Evolutionary conservation across 352 stramenopile genomes (phyloP), one percentile per base, ranked within the genome.

Genomic region (Globisporangium megalacanthum): DNA sequence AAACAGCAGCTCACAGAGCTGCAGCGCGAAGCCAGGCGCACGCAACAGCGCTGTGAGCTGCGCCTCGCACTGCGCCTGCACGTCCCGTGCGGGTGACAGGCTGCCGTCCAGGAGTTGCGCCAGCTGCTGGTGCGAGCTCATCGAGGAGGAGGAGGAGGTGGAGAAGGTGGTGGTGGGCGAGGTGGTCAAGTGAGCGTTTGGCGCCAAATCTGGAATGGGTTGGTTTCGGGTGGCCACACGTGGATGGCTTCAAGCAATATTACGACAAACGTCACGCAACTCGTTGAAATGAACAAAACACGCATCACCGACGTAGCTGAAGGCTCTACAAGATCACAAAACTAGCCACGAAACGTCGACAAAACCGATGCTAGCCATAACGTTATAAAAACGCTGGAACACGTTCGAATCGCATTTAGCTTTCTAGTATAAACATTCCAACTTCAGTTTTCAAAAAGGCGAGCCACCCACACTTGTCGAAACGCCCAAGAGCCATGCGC

Each of bases 1-100:
- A 58, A 89, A 87, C 44, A 93, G 66, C 61, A 88, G 86, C 67
- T 87, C 71, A 49, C 72, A 77, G 36, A 93, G 73, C 61, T 90
- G 73, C 20, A 82, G 60, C 19, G 80, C 79, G 68, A 93, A 93
- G 60, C 81, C 83, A 29, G 77, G 69, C 42, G 70, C 59, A 25
- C 62, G 65, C 61, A 92, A 62, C 49, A 87, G 67, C 60, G 70
- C 57, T 46, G 75, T 92, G 17, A 92, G 69, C 45, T 83, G 81
- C 62, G 71, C 75, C 56, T 92, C 81, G 52, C 75, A 82, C 46
- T 83, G 71, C 41, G 65, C 74, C 47, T 77, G 80, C n/a, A 74
- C 60, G 46, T 71, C 70, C 25, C 71, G 65, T 44, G 68, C 58
- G 6, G 69, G 71, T 58, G 70, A 75, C 47, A 90, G 53, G 36